Percentiles rank a stretch among this genome's conserved stretches.
Conservation (phyloP, 2,329 filamentous ascomycete species). For the Xylaria sp. region DNA sequence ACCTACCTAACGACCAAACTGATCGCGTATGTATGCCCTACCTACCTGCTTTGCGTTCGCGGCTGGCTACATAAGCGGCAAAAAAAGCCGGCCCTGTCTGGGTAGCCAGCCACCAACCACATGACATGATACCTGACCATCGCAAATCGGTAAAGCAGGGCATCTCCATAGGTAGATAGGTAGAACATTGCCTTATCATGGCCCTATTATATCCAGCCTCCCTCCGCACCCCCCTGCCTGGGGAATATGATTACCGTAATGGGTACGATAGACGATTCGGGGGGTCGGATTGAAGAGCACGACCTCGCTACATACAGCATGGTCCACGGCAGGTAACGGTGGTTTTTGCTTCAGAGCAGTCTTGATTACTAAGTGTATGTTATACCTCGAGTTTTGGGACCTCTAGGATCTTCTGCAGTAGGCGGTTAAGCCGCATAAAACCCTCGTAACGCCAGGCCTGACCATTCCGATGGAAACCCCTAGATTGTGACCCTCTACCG, state of each 20-base stretch:
- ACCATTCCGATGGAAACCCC: neutral
- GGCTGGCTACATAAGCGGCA: neutral
- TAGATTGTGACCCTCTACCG: conserved; percentile 2
- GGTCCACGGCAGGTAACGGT: too few relatives aligned
- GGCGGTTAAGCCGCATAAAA: too few relatives aligned
- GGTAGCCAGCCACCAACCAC: neutral
- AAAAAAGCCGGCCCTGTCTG: neutral
- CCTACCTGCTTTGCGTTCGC: too few relatives aligned
- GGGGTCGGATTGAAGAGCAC: too few relatives aligned
- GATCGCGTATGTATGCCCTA: neutral
- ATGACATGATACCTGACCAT: neutral
- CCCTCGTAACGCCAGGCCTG: conserved; percentile 8
- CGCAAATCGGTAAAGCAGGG: neutral
- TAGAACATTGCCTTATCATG: too few relatives aligned
- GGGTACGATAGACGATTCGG: too few relatives aligned
- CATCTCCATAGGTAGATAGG: neutral
- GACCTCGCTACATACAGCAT: neutral
- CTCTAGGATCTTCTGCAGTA: too few relatives aligned
- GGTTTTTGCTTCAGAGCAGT: neutral
- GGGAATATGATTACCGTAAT: too few relatives aligned
- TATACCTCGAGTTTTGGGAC: too few relatives aligned
- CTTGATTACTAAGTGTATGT: neutral
- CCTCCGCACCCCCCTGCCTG: too few relatives aligned
- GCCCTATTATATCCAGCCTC: too few relatives aligned
- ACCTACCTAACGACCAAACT: neutral